Conservation (phyloP, 2,329 filamentous ascomycete genomes). For the Fusarium liriodendri region DNA sequence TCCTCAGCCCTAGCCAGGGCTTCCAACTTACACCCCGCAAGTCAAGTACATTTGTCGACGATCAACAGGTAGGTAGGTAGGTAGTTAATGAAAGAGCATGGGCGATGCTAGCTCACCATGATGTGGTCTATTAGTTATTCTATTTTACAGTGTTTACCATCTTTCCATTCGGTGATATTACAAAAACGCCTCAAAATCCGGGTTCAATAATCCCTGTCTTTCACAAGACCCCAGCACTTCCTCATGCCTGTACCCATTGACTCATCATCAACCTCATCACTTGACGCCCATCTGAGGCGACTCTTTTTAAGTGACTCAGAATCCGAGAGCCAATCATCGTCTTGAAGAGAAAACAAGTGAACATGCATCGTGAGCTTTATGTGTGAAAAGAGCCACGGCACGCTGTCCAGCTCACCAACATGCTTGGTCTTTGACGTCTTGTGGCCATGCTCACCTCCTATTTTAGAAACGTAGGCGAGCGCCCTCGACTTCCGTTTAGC, state of each 20-base stretch:
- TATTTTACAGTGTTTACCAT: not conserved
- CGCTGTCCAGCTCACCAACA: slow-evolving; percentile 58
- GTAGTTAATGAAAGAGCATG: not conserved
- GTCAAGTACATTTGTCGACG: not conserved
- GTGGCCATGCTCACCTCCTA: slow-evolving; percentile 36
- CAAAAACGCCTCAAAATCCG: not conserved
- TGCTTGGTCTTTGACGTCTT: slow-evolving; percentile 40
- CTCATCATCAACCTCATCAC: slow-evolving; percentile 56
- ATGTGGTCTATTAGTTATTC: not conserved
- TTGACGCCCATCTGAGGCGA: slow-evolving; percentile 52
- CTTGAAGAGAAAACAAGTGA: slow-evolving; percentile 57
- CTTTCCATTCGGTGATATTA: slow-evolving; percentile 13
- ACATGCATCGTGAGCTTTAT: slow-evolving; percentile 69
- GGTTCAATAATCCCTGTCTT: slow-evolving; percentile 34
- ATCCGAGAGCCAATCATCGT: not conserved
- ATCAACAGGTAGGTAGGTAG: not conserved
- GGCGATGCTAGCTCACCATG: not conserved
- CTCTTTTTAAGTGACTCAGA: slow-evolving; percentile 9
- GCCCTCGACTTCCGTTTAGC: slow-evolving; percentile 53
- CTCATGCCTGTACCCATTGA: slow-evolving; percentile 71
- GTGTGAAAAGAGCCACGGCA: slow-evolving; percentile 70
- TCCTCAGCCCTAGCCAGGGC: not conserved
- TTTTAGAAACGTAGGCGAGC: slow-evolving; percentile 44
- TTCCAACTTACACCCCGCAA: not conserved
- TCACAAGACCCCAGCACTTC: slow-evolving; percentile 64